phyloP scores from a whole-genome alignment of 225 moss, liverwort and hornwort genomes.

The Climacium dendroides region DNA sequence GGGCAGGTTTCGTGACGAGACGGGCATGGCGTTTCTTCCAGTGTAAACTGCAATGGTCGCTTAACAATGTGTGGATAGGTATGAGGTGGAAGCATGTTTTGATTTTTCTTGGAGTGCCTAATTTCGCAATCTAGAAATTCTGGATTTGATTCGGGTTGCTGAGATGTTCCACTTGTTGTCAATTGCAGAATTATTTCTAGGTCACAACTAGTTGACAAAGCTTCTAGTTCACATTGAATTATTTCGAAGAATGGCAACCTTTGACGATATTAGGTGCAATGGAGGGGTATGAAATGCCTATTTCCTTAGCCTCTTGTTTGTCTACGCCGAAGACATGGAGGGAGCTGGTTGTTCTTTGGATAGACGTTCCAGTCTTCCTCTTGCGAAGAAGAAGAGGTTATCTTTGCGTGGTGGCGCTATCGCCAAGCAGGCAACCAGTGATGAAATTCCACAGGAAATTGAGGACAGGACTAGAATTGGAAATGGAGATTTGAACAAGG shows the following conservation, averaged over 20 bases:
- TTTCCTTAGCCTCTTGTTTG: neutral
- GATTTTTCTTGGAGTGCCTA: neutral
- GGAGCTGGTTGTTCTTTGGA: neutral
- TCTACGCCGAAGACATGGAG: neutral
- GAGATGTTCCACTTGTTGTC: neutral
- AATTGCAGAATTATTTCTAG: neutral
- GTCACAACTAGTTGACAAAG: neutral
- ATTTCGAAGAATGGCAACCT: neutral
- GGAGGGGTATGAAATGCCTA: neutral
- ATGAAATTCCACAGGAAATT: neutral
- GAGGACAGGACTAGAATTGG: neutral
- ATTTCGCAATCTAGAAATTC: neutral
- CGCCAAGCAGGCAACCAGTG: neutral
- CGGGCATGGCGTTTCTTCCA: neutral
- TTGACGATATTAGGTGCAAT: neutral
- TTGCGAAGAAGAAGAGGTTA: constrained; percentile 33
- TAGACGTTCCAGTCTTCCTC: neutral
- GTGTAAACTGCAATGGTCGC: neutral
- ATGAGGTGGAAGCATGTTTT: neutral
- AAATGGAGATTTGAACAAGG: neutral
- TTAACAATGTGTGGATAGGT: neutral
- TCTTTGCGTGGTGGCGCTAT: neutral
- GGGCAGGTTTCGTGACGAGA: neutral
- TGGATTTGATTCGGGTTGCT: neutral
- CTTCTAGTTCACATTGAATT: neutral